Percentiles rank a stretch among this genome's conserved stretches.
Conservation (phyloP, 306 rosid species). For the Gillenia trifoliata region DNA sequence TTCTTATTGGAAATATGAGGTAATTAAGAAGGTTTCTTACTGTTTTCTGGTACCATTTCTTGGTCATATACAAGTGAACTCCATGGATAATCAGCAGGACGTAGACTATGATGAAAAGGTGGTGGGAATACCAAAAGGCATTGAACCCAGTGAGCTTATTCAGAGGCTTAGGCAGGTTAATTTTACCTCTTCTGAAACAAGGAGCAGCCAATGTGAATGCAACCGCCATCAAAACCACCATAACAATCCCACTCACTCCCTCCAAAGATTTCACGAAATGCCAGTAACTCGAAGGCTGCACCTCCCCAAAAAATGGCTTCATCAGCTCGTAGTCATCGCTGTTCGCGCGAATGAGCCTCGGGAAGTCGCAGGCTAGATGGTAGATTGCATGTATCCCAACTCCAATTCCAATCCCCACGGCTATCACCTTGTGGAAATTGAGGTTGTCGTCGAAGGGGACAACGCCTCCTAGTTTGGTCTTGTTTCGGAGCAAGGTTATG, state of each 20-base stretch:
- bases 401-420: conserved; percentile 28
- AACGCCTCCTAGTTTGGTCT: conserved; percentile 36
- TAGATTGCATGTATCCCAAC: conserved; percentile 36
- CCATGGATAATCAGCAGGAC: conserved; percentile 53
- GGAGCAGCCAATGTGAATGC: conserved; percentile 58
- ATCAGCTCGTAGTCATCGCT: conserved; percentile 32
- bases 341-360: conserved; percentile 33
- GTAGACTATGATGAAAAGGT: conserved; percentile 60
- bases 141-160: conserved; percentile 59
- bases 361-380: conserved; percentile 51
- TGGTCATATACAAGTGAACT: conserved; percentile 40
- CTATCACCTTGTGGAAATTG: conserved; percentile 56
- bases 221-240: conserved; percentile 51
- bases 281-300: conserved; percentile 42
- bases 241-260: conserved; percentile 39
- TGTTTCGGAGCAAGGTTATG: conserved; percentile 55
- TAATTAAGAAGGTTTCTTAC: conserved; percentile 26
- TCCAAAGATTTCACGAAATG: conserved; percentile 46
- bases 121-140: conserved; percentile 74
- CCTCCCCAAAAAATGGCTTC: conserved; percentile 35
- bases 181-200: conserved; percentile 52
- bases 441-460: conserved; percentile 60
- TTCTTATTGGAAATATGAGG: too few relatives aligned
- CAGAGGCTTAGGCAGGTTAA: conserved; percentile 42
- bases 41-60: conserved; percentile 65